Base-by-base conservation (phyloP, 768 basidiomycete species). In the Calocybe cyanea region DNA sequence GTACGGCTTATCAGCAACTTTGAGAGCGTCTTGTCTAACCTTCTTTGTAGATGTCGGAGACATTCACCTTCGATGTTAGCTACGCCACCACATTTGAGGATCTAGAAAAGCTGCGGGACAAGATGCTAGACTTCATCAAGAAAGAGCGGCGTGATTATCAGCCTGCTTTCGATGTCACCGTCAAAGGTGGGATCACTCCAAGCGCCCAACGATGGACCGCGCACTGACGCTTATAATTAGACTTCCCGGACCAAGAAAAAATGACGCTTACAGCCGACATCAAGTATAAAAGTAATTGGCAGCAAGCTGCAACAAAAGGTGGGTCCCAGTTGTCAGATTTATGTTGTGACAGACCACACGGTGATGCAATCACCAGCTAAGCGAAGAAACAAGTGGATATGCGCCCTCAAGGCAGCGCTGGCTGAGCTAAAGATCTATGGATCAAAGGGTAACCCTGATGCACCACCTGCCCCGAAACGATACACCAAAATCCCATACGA, bases 311-410 rank as follows among this genome's bases (percentile, higher is more conserved):
- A 2, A 66, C 88, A 7, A 87, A 81, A 73, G 71, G 83, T 83
- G 55, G 17, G 57, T 51, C 13, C n/a, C n/a, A n/a, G n/a, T n/a
- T n/a, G n/a, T 36, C 41, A 42, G 25, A 24, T 45, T 21, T 17
- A n/a, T 20, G 39, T 32, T 2, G 30, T 36, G 11, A 38, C 39
- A 41, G 47, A 18, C 31, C 48, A 28, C 44, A 56, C 15, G 38
- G n/a, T 23, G 10, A 37, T 8, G 7, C 30, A 35, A 42, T 39
- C 32, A 21, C 57, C n/a, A 82, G 83, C 83, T 1, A 82, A 84
- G 64, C 77, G 91, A 44, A 78, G 89, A 28, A 93, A 93, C 71
- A 94, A 91, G 65, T 94, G 91, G 91, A 77, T 93, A 34, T 93
- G 90, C 63, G 85, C 87, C 13, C 72, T 96, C 44, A 94, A 93